Evolutionary conservation across 208 protist genomes (phyloP).

Genomic region (Trichomonas gallinae): DNA sequence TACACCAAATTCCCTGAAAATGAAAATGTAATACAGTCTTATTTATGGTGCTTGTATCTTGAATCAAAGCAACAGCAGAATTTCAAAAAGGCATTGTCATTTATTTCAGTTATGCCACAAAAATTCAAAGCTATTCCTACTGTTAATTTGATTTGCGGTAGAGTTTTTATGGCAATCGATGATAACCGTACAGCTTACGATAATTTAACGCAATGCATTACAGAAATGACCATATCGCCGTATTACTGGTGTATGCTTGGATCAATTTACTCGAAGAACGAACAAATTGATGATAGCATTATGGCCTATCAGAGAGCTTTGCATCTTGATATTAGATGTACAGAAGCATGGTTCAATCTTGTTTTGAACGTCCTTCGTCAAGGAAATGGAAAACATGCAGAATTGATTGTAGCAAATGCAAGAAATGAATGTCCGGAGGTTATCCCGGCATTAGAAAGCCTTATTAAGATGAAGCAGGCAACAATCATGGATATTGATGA

Average conservation of each 20-base stretch:
- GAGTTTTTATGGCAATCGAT: background rate
- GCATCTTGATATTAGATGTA: background rate
- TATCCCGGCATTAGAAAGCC: background rate
- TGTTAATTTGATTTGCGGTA: background rate
- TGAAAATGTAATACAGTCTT: background rate
- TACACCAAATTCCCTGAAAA: background rate
- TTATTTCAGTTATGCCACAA: background rate
- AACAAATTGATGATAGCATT: background rate
- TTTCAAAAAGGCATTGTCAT: background rate
- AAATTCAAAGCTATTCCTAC: background rate
- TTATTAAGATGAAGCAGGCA: background rate
- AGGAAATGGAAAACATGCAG: background rate
- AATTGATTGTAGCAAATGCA: background rate
- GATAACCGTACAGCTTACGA: background rate
- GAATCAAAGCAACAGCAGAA: background rate
- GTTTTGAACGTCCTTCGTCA: background rate
- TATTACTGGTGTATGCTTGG: background rate
- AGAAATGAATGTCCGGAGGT: background rate
- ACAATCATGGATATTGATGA: background rate
- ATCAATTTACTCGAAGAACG: background rate
- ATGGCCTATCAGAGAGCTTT: background rate
- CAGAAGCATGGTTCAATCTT: background rate
- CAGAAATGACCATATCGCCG: background rate
- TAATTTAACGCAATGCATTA: background rate
- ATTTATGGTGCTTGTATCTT: background rate